These are phyloP conservation scores for Spergularia azorica DNA, from an alignment of 179 eudicot species.

Conservation along the genomic window DNA sequence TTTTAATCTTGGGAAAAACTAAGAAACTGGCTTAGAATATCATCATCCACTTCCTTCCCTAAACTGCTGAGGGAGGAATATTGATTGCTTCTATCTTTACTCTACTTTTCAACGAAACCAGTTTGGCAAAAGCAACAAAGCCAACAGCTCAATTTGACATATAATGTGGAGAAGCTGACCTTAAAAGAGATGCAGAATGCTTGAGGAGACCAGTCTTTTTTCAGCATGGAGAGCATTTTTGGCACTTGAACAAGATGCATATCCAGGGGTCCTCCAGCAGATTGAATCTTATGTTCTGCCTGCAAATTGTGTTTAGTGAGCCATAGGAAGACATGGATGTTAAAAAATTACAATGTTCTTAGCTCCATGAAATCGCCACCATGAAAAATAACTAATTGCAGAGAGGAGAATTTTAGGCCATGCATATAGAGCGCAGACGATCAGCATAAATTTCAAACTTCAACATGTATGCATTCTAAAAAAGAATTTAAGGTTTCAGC, in stretches of 20 bases:
- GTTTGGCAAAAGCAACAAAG: slow-evolving; percentile 11
- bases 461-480: not conserved
- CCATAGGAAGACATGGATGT: not conserved
- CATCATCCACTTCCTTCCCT: too few species aligned
- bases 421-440: too few species aligned
- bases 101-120: not conserved
- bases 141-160: not conserved
- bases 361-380: not conserved
- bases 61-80: too few species aligned
- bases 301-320: slow-evolving; percentile 31
- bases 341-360: not conserved
- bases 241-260: slow-evolving; percentile 97
- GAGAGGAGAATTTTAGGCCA: not conserved
- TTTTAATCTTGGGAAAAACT: too few species aligned
- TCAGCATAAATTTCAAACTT: too few species aligned
- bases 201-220: slow-evolving; percentile 82
- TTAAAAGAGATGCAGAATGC: slow-evolving; percentile 94
- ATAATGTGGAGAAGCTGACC: slow-evolving; percentile 41
- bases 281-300: slow-evolving; percentile 95
- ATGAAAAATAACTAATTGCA: not conserved
- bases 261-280: slow-evolving; percentile 91
- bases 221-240: slow-evolving; percentile 91
- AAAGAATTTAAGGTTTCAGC: not conserved
- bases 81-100: too few species aligned
- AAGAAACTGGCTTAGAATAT: too few species aligned